These are phyloP conservation scores for Malus hybrid DNA, from an alignment of 331 rosid genomes.

Conservation along the genomic window DNA sequence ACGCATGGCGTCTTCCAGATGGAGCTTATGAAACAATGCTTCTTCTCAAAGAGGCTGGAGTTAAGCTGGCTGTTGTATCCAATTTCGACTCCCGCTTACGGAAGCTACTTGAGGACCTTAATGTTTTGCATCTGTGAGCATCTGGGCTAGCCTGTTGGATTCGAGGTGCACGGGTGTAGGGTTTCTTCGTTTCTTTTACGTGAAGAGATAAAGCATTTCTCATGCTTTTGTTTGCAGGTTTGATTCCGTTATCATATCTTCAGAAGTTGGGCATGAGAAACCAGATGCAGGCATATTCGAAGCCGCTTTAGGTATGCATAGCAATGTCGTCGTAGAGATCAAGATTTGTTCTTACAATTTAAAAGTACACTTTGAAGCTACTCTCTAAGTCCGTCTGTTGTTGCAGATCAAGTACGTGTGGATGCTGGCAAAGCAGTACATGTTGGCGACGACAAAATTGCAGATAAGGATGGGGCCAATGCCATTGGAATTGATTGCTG, in stretches of 20 bases:
- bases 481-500: conserved; percentile 83
- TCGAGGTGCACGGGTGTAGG: neutral
- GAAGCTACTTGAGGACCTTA: conserved; percentile 82
- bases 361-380: neutral
- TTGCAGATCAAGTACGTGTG: conserved; percentile 57
- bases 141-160: neutral
- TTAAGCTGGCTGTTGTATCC: conserved; percentile 92
- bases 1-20: conserved; percentile 77
- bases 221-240: conserved; percentile 41
- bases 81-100: conserved; percentile 85
- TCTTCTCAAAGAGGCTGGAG: conserved; percentile 88
- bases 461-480: conserved; percentile 78
- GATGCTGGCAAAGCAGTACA: conserved; percentile 68
- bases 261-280: conserved; percentile 90
- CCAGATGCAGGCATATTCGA: conserved; percentile 82
- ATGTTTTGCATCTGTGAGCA: conserved; percentile 75
- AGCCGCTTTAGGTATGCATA: conserved; percentile 71
- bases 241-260: conserved; percentile 79
- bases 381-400: neutral
- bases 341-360: neutral
- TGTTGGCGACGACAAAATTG: conserved; percentile 74
- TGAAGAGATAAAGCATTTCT: neutral
- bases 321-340: neutral
- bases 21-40: conserved; percentile 74
- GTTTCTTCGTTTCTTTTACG: neutral